phyloP scores from a whole-genome alignment of 2,329 filamentous ascomycete genomes.

The Hymenoscyphus fructigenus region DNA sequence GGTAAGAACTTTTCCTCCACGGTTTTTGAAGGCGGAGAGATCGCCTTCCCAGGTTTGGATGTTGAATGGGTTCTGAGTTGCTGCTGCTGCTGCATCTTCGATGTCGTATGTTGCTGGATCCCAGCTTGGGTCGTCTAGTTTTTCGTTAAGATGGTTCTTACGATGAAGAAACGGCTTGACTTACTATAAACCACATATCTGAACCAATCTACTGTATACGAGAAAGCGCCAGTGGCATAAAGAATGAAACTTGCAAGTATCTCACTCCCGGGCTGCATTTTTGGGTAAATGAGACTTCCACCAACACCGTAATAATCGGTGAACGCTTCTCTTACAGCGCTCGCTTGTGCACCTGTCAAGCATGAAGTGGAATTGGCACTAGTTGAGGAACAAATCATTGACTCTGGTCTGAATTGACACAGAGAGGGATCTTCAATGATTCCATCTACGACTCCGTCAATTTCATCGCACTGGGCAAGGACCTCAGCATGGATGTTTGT shows the following conservation, averaged over 20 bases:
- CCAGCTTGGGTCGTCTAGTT: slow-evolving; percentile 38
- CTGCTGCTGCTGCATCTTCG: slow-evolving; percentile 35
- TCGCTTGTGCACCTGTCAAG: slow-evolving; percentile 44
- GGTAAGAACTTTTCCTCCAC: slow-evolving; percentile 25
- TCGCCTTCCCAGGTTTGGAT: slow-evolving; percentile 27
- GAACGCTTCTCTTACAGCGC: slow-evolving; percentile 45
- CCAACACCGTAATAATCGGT: slow-evolving; percentile 42
- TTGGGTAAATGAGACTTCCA: slow-evolving; percentile 49
- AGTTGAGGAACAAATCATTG: slow-evolving; percentile 21
- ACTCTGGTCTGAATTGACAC: slow-evolving; percentile 37
- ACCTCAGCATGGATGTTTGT: slow-evolving; percentile 31
- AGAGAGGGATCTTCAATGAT: slow-evolving; percentile 41
- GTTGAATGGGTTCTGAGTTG: slow-evolving; percentile 21
- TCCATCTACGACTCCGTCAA: slow-evolving; percentile 41
- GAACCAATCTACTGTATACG: slow-evolving; percentile 48
- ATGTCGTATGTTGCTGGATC: slow-evolving; percentile 40
- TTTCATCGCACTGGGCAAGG: slow-evolving; percentile 39
- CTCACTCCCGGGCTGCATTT: slow-evolving; percentile 48
- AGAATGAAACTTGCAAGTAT: slow-evolving; percentile 36
- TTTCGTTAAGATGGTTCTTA: neutral
- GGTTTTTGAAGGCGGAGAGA: slow-evolving; percentile 21
- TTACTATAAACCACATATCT: slow-evolving; percentile 45
- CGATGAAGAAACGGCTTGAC: neutral
- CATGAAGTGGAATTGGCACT: slow-evolving; percentile 40
- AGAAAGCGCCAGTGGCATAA: slow-evolving; percentile 40